Conservation (phyloP, 2,329 filamentous ascomycete genomes). For the Sclerotinia minor region DNA sequence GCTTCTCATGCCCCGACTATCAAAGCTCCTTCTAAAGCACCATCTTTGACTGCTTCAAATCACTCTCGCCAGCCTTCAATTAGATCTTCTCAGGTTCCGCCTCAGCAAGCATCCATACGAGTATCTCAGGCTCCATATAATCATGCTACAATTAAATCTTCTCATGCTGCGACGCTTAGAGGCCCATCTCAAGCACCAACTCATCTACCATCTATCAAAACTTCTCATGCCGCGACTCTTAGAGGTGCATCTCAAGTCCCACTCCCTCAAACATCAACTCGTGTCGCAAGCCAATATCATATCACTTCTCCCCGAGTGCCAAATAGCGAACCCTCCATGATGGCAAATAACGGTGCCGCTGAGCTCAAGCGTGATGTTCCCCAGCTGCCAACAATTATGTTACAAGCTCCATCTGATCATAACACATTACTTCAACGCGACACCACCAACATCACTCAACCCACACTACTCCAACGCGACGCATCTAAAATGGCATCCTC, state of each 20-base stretch:
- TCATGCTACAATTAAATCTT: not conserved
- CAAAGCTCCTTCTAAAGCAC: not conserved
- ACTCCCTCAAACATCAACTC: not conserved
- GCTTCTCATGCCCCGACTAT: not conserved
- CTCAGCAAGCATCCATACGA: not conserved
- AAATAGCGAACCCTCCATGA: not conserved
- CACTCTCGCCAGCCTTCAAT: not conserved
- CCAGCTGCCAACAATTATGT: not conserved
- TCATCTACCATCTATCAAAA: not conserved
- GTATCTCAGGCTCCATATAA: not conserved
- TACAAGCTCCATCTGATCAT: not conserved
- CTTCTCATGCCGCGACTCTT: not conserved
- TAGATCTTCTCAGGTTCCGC: not conserved
- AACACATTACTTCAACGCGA: slow-evolving; percentile 3
- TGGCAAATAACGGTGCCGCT: not conserved
- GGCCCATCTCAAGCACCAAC: not conserved
- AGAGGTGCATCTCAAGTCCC: not conserved
- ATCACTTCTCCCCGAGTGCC: not conserved
- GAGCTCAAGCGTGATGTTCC: slow-evolving; percentile 11
- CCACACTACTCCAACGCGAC: slow-evolving; percentile 2
- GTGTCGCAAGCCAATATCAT: not conserved
- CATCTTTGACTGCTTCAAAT: not conserved
- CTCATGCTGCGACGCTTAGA: not conserved
- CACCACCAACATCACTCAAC: not conserved
- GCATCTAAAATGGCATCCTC: not conserved